A percentile compares a stretch with the other conserved stretches of the same genome.
Evolutionary conservation across 2,329 filamentous ascomycete species (phyloP).

Genomic region (Emericellopsis cladophorae): DNA sequence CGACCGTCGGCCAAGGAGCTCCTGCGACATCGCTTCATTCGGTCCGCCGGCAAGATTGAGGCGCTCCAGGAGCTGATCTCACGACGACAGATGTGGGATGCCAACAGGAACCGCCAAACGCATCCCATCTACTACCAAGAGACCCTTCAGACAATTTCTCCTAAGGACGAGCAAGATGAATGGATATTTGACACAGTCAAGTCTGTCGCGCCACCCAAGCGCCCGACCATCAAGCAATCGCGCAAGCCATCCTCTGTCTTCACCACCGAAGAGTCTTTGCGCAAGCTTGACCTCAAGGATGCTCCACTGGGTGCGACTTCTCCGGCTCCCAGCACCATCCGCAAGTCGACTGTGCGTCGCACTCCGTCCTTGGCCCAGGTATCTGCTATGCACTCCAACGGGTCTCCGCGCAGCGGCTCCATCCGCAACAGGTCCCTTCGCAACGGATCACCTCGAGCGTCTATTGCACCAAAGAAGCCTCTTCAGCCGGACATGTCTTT

Average conservation of each 20-base stretch:
- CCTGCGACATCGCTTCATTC: slow-evolving; percentile 78
- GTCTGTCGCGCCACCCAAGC: slow-evolving; percentile 46
- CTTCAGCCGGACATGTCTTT: slow-evolving; percentile 85
- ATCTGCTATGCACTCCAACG: slow-evolving; percentile 18
- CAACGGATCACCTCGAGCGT: slow-evolving; percentile 28
- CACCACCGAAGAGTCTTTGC: slow-evolving; percentile 46
- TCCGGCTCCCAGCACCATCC: slow-evolving; percentile 40
- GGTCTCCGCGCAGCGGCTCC: slow-evolving; percentile 23
- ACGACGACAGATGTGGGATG: slow-evolving; percentile 72
- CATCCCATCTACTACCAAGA: slow-evolving; percentile 87
- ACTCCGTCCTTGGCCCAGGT: slow-evolving; percentile 28
- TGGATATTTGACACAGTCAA: slow-evolving; percentile 97
- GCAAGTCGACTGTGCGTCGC: slow-evolving; percentile 43
- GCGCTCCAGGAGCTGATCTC: slow-evolving; percentile 77
- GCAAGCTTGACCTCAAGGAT: slow-evolving; percentile 48
- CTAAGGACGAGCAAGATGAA: slow-evolving; percentile 61
- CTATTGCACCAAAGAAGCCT: slow-evolving; percentile 53
- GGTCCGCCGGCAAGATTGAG: slow-evolving; percentile 77
- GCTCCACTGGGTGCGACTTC: slow-evolving; percentile 44
- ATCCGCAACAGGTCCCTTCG: slow-evolving; percentile 1
- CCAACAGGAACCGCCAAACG: slow-evolving; percentile 52
- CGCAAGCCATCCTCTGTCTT: slow-evolving; percentile 46
- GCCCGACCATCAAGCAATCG: slow-evolving; percentile 31
- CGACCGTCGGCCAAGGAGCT: slow-evolving; percentile 79
- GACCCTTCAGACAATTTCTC: slow-evolving; percentile 62